Conservation (phyloP, 805 yeast genomes). For the Candida namnaoensis region DNA sequence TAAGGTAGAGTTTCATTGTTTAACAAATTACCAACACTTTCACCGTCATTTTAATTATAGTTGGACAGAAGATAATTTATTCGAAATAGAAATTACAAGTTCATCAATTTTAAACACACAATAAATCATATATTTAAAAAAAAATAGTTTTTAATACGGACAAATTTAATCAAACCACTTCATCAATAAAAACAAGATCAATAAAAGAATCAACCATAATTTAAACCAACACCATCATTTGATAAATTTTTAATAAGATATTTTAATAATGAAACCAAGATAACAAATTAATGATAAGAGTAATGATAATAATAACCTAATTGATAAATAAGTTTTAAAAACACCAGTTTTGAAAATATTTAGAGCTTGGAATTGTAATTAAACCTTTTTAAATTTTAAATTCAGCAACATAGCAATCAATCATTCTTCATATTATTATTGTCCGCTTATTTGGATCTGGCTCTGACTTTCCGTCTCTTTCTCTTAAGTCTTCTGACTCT, state of each 20-base stretch:
- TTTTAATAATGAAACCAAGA: not conserved
- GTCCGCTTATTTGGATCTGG: slow-evolving; percentile 94
- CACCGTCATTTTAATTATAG: too few species aligned
- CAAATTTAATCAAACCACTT: not conserved
- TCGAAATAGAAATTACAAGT: too few species aligned
- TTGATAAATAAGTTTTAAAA: too few species aligned
- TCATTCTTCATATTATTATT: not conserved
- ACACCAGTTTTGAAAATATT: not conserved
- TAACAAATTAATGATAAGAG: not conserved
- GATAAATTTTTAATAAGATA: slow-evolving; percentile 1
- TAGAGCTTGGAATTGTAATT: too few species aligned
- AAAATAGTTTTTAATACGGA: not conserved
- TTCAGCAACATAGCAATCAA: not conserved
- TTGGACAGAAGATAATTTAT: too few species aligned
- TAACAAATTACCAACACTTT: too few species aligned
- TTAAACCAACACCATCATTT: slow-evolving; percentile 7
- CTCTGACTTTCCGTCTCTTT: slow-evolving; percentile 99
- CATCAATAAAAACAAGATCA: not conserved
- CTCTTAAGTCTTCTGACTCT: slow-evolving; percentile 99
- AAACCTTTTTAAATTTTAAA: not conserved
- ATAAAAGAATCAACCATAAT: not conserved
- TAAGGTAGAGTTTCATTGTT: too few species aligned
- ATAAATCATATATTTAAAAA: not conserved
- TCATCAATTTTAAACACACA: too few species aligned
- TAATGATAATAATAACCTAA: too few species aligned